phyloP scores from a whole-genome alignment of 257 asterid species.

The Sherardia arvensis region DNA sequence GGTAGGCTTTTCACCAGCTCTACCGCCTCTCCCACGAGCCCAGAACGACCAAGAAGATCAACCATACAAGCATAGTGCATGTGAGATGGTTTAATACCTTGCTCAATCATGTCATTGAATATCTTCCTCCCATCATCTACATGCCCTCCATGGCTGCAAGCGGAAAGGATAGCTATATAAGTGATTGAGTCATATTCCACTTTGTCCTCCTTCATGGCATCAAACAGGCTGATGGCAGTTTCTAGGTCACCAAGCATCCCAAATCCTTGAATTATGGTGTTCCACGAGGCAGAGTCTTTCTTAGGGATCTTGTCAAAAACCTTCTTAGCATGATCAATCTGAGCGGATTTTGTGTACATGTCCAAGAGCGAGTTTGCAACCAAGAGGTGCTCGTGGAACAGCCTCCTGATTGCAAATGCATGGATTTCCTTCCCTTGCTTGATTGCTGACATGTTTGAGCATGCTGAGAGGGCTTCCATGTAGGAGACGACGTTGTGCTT shows the following conservation, averaged over 20 bases:
- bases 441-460: conserved; percentile 50
- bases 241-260: conserved; percentile 58
- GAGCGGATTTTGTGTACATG: neutral
- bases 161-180: neutral
- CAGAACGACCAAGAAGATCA: neutral
- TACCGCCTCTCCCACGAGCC: conserved; percentile 37
- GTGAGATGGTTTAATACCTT: neutral
- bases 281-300: conserved; percentile 41
- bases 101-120: neutral
- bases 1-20: conserved; percentile 36
- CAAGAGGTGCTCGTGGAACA: conserved; percentile 41
- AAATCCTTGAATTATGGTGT: conserved; percentile 62
- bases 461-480: conserved; percentile 66
- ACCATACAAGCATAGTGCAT: neutral
- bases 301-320: neutral
- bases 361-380: conserved; percentile 43
- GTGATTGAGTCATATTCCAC: conserved; percentile 16
- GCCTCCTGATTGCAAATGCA: conserved; percentile 43
- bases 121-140: neutral
- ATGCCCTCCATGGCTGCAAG: neutral
- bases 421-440: conserved; percentile 69
- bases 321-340: neutral
- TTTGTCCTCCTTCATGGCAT: conserved; percentile 40
- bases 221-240: conserved; percentile 49
- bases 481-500: conserved; percentile 44